Base-by-base conservation (phyloP, 2,329 filamentous ascomycete genomes). In the Xylariales sp. region DNA sequence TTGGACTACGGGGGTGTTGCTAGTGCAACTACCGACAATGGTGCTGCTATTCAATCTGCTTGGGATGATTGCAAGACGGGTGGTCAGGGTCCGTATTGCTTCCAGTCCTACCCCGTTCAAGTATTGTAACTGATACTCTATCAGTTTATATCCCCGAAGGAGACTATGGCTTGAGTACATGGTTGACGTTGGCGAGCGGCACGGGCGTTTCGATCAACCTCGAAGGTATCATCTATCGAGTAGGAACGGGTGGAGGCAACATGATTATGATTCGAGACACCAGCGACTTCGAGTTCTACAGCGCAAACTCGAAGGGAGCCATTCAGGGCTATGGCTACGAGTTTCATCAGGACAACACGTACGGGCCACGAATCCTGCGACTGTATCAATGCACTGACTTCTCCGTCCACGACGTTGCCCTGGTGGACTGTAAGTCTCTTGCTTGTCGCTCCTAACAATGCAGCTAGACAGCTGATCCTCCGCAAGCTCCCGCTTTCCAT, bases 321-420 rank as follows among this genome's bases (percentile, higher is more conserved):
- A 57, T 74, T 6, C 71, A 74, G 52, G 70, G 69, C n/a, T 64
- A 67, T 41, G 70, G 70, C 10, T 74, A 69, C 46, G 52, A 65
- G 44, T 66, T 68, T 45, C 69, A 71, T 48, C 54, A 57, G 6
- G 38, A 46, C 7, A 37, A 41, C 15, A 40, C 41, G 18, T 51
- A 60, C 34, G 69, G 68, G 2, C 66, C 70, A 9, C 63, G 70
- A 11, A 56, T 73, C 14, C 52, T 73, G 25, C 63, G 70, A 42
- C 70, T 27, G 11, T 62, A 66, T 46, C 62, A 70, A 27, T 58
- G 66, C 15, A 63, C 55, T 11, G 61, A 69, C 47, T 72, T 70
- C 48, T 63, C 67, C 3, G 61, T 73, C 3, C 70, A 74, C 49
- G 70, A 73, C 45, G 56, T 74, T 35, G 53, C 59, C 4, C 60